Base-by-base conservation (phyloP, 23 red algal species). In the Gracilaria gracilis region DNA sequence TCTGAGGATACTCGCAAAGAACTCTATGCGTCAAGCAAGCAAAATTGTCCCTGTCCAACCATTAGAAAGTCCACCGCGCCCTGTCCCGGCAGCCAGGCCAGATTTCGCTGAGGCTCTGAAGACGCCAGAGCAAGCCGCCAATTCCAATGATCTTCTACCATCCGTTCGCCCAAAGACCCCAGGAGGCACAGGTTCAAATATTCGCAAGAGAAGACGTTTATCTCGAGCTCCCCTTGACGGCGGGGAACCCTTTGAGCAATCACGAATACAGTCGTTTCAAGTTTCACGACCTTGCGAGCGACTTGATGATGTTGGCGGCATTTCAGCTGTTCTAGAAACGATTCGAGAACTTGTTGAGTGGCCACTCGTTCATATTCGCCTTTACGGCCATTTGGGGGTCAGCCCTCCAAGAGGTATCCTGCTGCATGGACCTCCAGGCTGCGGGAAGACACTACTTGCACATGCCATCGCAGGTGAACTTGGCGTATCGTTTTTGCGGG, bases 371-470 rank as follows among this genome's bases (percentile, higher is more conserved):
- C 82, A 96, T 44, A 44, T 31, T 24, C 59, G 79, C 50, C 59
- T 99, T 21, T 99, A 96, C 80, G 27, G 4, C 28, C 94, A 95
- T 67, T 84, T 99, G 67, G 97, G 97, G 0, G 91, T 99, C 15
- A 49, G 36, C 40, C 97, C 97, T 28, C 97, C 97, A 40, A 77
- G 89, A 34, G 97, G 97, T 28, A 89, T 99, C 12, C 85, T 99
- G 67, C 75, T 99, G 29, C 97, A 99, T 72, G 97, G 97, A 44
- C 96, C 96, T 27, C 90, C 95, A 75, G 97, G 97, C 16, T 96
- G 94, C 79, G 97, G 97, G 38, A 99, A 99, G 72, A 96, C 97
- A 16, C 61, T 99, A 25, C 54, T 99, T 25, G 97, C 94, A 0
- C 62, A 93, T 35, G 97, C 97, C 15, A 83, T 99, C 24, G 97